phyloP scores from a whole-genome alignment of 2,329 filamentous ascomycete species.

The Colletotrichum sojae region DNA sequence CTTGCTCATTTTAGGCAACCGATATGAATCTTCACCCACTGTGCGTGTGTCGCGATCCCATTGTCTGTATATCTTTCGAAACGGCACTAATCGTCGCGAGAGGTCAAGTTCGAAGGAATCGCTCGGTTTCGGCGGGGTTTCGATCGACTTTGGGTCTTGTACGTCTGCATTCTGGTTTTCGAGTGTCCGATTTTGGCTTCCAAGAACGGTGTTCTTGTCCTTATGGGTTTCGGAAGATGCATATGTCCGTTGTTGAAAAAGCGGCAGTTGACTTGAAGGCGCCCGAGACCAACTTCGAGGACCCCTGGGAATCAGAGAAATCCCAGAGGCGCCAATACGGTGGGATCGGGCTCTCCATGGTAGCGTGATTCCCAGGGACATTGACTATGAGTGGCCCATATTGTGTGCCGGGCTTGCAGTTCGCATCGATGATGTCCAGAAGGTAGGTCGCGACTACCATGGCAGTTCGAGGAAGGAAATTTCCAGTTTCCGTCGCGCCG shows the following conservation, averaged over 20 bases:
- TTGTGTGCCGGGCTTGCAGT: constrained; percentile 40
- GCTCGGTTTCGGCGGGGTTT: too few relatives aligned
- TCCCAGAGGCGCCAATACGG: constrained; percentile 45
- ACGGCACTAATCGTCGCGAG: too few relatives aligned
- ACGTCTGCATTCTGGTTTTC: too few relatives aligned
- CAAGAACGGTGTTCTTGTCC: background rate
- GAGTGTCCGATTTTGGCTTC: too few relatives aligned
- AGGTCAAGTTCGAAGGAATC: too few relatives aligned
- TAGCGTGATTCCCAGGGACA: constrained; percentile 62
- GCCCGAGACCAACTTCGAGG: constrained; percentile 37
- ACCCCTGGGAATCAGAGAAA: constrained; percentile 42
- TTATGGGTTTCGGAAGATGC: constrained; percentile 7
- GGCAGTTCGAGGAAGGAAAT: constrained; percentile 20
- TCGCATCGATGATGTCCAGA: constrained; percentile 5
- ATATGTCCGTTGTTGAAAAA: constrained; percentile 19
- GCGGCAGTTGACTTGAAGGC: constrained; percentile 19
- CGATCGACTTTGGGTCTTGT: too few relatives aligned
- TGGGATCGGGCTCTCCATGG: constrained; percentile 58
- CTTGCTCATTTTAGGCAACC: background rate
- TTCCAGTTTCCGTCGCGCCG: constrained; percentile 37
- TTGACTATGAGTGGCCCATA: constrained; percentile 59
- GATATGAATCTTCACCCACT: too few relatives aligned
- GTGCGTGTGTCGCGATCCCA: too few relatives aligned
- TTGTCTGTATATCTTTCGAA: too few relatives aligned
- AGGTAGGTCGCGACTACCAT: constrained; percentile 16